Evolutionary conservation across 306 rosid genomes (phyloP), one percentile per base, ranked within the genome.

Genomic region (Quercus ilex): DNA sequence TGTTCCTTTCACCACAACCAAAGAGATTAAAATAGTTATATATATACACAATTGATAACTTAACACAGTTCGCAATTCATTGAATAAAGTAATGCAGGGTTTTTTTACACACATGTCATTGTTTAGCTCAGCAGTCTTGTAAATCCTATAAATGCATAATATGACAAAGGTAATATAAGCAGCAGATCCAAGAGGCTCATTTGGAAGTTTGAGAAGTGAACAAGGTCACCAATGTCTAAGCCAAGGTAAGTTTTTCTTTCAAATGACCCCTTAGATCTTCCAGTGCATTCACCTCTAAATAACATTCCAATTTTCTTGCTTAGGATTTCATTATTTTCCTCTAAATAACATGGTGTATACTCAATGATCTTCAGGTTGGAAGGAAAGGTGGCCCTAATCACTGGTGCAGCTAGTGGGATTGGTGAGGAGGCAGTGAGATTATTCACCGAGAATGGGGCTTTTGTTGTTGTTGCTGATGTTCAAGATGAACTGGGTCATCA

Each of bases 401-500:
- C 99, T 0, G 99, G 99, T 1, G 99, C 84, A 19, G 97, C 97
- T 0, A 90, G 97, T 53, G 99, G 99, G 8, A 94, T 94, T 63
- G 99, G 99, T 0, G 95, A 86, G 83, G 97, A 85, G 38, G 81
- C 99, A 1, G 90, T 75, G 64, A 86, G 90, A 75, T 43, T 91
- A 18, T 95, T 95, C 23, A 86, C 86, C 0, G 85, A 78, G 26
- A 83, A 91, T 55, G 99, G 99, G 19, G 98, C 99, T 19, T 53
- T 80, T 14, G 81, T 95, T 23, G 90, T 95, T 15, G 86, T 85
- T 43, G 97, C 82, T 6, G 99, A 95, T 63, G 58, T 95, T 73
- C 92, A 92, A 88, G 97, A 95, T n/a, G 97, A 90, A 30, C 28
- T 90, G 20, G 99, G 97, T 8, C 77, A 7, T 6, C 74, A 65